A percentile compares a stretch with the other conserved stretches of the same genome.
Conservation (phyloP, 257 asterid species). For the Solanum appendiculatum region DNA sequence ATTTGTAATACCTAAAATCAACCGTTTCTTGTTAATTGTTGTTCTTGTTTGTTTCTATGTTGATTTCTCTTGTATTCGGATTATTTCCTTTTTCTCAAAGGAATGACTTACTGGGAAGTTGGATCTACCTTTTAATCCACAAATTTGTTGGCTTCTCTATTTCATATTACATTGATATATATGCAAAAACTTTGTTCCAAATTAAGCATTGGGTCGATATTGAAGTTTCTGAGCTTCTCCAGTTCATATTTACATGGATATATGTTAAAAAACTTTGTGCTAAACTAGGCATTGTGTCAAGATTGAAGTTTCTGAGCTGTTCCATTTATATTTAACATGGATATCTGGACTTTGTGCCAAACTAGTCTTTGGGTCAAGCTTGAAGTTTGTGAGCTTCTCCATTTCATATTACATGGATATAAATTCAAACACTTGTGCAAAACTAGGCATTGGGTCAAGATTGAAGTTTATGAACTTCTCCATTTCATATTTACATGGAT, state of each 20-base stretch:
- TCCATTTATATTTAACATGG: background rate
- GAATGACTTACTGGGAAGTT: background rate
- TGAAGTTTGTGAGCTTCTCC: background rate
- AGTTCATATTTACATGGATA: background rate
- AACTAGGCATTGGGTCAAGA: background rate
- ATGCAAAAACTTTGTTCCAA: background rate
- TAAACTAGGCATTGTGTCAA: background rate
- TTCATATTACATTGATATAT: background rate
- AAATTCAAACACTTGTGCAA: background rate
- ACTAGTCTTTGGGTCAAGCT: background rate
- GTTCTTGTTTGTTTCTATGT: background rate
- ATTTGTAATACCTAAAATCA: constrained; percentile 2
- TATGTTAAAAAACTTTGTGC: background rate
- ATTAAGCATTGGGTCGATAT: background rate
- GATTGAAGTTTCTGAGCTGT: background rate
- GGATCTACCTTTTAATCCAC: background rate
- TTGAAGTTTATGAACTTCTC: background rate
- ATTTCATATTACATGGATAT: background rate
- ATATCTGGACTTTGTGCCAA: background rate
- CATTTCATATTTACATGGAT: background rate
- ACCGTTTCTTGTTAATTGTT: background rate
- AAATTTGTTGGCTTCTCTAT: background rate
- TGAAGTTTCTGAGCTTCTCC: background rate
- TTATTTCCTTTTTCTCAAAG: constrained; percentile 7
- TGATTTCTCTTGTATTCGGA: background rate